These are phyloP conservation scores for Boechera retrofracta DNA, from an alignment of 345 rosid genomes.

Conservation along the genomic window DNA sequence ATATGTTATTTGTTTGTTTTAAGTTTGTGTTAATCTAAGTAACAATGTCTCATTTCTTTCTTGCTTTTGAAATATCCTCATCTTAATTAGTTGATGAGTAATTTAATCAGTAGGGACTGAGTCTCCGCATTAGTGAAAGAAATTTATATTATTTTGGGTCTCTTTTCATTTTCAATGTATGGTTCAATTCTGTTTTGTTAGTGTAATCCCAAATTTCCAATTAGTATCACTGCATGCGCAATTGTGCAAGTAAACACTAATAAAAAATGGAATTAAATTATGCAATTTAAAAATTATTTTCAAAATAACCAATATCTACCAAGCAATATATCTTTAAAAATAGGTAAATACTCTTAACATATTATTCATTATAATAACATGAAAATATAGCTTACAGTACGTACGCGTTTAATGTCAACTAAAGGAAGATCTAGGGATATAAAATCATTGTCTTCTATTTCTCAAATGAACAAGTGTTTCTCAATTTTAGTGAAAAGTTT, in stretches of 20 bases:
- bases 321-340: not conserved
- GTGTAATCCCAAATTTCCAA: not conserved
- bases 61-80: conserved; percentile 13
- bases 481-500: too few species aligned
- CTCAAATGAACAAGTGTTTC: not conserved
- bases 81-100: not conserved
- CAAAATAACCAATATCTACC: not conserved
- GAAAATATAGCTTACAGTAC: not conserved
- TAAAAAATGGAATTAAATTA: not conserved
- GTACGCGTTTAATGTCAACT: too few species aligned
- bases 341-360: not conserved
- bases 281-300: not conserved
- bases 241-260: not conserved
- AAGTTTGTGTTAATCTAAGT: not conserved
- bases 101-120: not conserved
- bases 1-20: conserved; percentile 5
- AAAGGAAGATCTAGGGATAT: too few species aligned
- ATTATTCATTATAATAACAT: not conserved
- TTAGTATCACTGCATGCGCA: not conserved
- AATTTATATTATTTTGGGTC: not conserved
- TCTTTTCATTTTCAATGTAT: not conserved
- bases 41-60: not conserved
- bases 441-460: too few species aligned
- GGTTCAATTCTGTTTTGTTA: conserved; percentile 13
- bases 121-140: not conserved